phyloP scores from a whole-genome alignment of 2,329 filamentous ascomycete genomes.

The Sclerotinia nivalis region DNA sequence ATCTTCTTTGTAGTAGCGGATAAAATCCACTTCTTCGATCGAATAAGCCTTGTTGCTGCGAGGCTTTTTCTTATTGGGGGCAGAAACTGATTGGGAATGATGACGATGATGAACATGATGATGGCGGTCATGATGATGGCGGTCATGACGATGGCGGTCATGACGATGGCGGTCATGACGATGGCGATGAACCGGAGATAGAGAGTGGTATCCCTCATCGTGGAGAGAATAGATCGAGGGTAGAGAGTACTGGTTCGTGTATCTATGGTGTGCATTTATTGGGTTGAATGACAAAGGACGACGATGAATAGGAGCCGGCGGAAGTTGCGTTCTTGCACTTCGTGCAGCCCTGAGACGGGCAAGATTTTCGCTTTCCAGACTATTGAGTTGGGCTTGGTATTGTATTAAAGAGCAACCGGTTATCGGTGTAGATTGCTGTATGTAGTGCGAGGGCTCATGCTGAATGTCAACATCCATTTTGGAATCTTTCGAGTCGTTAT shows the following conservation, averaged over 20 bases:
- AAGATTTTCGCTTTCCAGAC: neutral
- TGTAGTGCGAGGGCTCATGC: constrained; percentile 2
- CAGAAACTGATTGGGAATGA: neutral
- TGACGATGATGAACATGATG: neutral
- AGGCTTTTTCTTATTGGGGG: neutral
- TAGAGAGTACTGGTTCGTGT: neutral
- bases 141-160: neutral
- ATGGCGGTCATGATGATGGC: neutral
- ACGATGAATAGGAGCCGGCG: constrained; percentile 3
- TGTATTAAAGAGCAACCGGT: neutral
- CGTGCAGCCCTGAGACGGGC: neutral
- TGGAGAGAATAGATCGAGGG: neutral
- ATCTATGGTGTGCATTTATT: neutral
- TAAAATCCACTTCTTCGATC: constrained; percentile 26
- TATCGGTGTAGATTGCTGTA: neutral
- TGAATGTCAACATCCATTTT: neutral
- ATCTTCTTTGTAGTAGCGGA: constrained; percentile 28
- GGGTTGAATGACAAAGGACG: constrained; percentile 1
- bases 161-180: neutral
- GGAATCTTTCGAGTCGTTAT: neutral
- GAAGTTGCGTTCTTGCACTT: constrained; percentile 11
- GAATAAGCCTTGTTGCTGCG: constrained; percentile 29
- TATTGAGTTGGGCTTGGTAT: neutral
- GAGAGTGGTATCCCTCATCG: neutral
- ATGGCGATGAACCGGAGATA: neutral